A percentile compares a stretch with the other conserved stretches of the same genome.
Evolutionary conservation across 2,329 filamentous ascomycete species (phyloP).

Genomic region (Colletotrichum neosansevieriae): DNA sequence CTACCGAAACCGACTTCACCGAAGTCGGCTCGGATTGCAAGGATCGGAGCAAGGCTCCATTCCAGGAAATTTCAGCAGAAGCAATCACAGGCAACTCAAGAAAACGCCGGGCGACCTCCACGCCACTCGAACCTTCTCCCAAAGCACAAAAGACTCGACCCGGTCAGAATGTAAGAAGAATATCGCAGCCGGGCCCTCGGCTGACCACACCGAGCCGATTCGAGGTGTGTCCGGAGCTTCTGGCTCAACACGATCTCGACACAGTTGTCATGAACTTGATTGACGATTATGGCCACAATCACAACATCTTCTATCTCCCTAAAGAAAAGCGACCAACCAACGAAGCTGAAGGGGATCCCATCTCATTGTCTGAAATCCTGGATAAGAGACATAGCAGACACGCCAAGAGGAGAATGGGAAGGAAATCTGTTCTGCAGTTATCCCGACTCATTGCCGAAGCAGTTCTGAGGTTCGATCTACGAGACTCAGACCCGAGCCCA

Average conservation of each 20-base stretch:
- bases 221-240: not conserved
- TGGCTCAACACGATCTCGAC: not conserved
- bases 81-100: not conserved
- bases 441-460: slow-evolving; percentile 5
- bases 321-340: not conserved
- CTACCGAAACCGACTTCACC: not conserved
- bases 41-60: no score
- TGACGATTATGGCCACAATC: not conserved
- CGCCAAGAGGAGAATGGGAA: not conserved
- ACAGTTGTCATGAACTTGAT: slow-evolving; percentile 8
- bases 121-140: not conserved
- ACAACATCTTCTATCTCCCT: slow-evolving; percentile 2
- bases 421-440: not conserved
- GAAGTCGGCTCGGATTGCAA: no score
- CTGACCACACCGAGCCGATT: not conserved
- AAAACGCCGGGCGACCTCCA: not conserved
- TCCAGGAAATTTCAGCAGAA: not conserved
- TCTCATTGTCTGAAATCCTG: not conserved
- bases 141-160: not conserved
- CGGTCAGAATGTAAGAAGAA: not conserved
- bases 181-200: not conserved
- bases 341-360: not conserved
- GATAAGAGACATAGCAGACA: not conserved
- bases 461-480: not conserved
- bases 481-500: not conserved